phyloP scores from a whole-genome alignment of 805 yeast genomes.

The Candida coquimbonensis region DNA sequence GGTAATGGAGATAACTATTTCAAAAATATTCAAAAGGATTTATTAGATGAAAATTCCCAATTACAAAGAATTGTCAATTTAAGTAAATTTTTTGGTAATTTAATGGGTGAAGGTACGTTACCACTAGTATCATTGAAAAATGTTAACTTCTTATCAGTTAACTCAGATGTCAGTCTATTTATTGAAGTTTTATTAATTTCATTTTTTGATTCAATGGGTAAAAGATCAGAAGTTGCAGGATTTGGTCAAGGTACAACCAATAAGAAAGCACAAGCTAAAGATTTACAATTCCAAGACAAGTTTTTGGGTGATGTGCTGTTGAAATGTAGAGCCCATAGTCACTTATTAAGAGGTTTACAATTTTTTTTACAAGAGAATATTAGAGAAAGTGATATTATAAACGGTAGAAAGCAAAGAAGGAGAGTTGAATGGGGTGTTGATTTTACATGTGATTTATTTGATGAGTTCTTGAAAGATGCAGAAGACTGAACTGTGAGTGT shows the following conservation, averaged over 20 bases:
- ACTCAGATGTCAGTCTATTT: conserved; percentile 56
- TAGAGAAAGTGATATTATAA: conserved; percentile 37
- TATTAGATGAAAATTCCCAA: conserved; percentile 45
- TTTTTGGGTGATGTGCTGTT: conserved; percentile 40
- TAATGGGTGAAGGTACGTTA: conserved; percentile 68
- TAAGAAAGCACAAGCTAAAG: conserved; percentile 29
- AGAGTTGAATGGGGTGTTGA: conserved; percentile 66
- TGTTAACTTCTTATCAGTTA: conserved; percentile 62
- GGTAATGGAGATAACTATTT: conserved; percentile 7
- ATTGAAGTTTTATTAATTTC: conserved; percentile 68
- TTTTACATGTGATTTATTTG: conserved; percentile 45
- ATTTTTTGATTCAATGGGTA: conserved; percentile 57
- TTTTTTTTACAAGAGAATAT: conserved; percentile 48
- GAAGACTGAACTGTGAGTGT: not conserved
- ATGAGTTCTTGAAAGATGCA: conserved; percentile 29
- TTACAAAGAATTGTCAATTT: conserved; percentile 57
- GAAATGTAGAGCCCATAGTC: conserved; percentile 51
- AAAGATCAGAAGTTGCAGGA: conserved; percentile 41
- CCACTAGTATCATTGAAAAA: conserved; percentile 68
- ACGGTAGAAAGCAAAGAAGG: conserved; percentile 45
- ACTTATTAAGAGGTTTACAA: conserved; percentile 59
- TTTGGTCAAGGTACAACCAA: conserved; percentile 23
- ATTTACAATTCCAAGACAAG: conserved; percentile 38
- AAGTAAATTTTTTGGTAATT: conserved; percentile 74
- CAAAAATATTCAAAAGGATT: conserved; percentile 23